Evolutionary conservation across 768 basidiomycete species (phyloP), one percentile per base, ranked within the genome.

Genomic region (Rhizopogon vulgaris): DNA sequence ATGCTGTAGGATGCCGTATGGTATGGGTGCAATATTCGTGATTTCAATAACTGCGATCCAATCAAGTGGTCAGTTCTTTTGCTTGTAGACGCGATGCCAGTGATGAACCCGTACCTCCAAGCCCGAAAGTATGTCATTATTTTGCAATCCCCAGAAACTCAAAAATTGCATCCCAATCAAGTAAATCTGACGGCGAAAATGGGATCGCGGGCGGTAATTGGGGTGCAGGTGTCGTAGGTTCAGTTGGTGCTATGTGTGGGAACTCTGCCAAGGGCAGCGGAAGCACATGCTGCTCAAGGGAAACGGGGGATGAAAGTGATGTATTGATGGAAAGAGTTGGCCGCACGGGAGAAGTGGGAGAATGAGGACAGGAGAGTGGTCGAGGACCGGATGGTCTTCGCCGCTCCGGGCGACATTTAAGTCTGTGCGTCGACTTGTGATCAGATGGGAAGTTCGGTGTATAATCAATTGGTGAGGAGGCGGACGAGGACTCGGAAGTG

Each of bases 121-220:
- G 43, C 43, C 15, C 18, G 22, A 24, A 15, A 34, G 32, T 34
- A 46, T 46, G 45, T 1, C n/a, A 5, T 10, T 34, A 22, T 22
- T 46, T 24, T 46, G 18, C 32, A 52, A 48, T n/a, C 12, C 52
- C 65, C 38, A 67, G 42, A 22, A 62, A 27, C n/a, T 68, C 62
- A 38, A 69, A 67, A 54, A 67, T 67, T 14, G 30, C 49, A 41
- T 67, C 68, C 66, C 66, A 67, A 39, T 67, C 68, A 10, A 67
- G 49, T 14, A 52, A 59, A 28, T 62, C 55, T 37, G 56, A 52
- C 0, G 63, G 57, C 6, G 66, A 54, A 18, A 9, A 50, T 22
- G 51, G 3, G 17, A 46, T 7, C 11, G 41, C 30, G 22, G 57
- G 49, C 30, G 56, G 54, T 2, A 46, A 34, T 3, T 52, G 41